Evolutionary conservation across 2,329 filamentous ascomycete genomes (phyloP), one percentile per base, ranked within the genome.

Genomic region (Botryotinia narcissicola): DNA sequence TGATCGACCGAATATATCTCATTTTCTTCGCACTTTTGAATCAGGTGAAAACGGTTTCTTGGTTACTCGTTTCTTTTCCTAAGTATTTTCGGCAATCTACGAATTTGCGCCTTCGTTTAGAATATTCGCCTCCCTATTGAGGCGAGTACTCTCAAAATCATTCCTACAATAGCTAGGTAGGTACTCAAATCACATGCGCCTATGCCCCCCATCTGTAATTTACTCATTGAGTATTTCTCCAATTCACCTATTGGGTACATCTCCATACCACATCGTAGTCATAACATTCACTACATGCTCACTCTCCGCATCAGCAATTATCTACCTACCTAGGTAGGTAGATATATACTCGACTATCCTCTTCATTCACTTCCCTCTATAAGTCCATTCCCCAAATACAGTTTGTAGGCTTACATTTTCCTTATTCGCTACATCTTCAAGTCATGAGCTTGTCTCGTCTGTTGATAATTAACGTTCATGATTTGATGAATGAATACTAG

Each of bases 341-440:
- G 10, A 0, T 35, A 25, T 1, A 4, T 25, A 22, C 14, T 35
- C 57, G 10, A 22, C 3, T 12, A 20, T 2, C 20, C 32, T 4
- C 14, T 12, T 35, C 57, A 35, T 59, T 35, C 29, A 29, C 54
- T 59, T 32, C 4, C 20, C 4, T 35, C 10, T 57, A 32, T 57
- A 32, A 16, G 14, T 16, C 51, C 14, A 18, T 57, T 57, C n/a
- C 51, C 7, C n/a, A 1, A 29, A 18, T 29, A 29, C 6, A 29
- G 0, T 7, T 8, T 29, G n/a, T 18, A 57, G n/a, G 12, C 0
- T n/a, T n/a, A 0, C 7, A 29, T 18, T 29, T 8, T 29, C n/a
- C n/a, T 54, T 54, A 0, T 18, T 54, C 48, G 48, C 48, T 51
- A 7, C 5, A n/a, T 51, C 4, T 4, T n/a, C 12, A 16, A 1